Evolutionary conservation across 805 yeast genomes (phyloP).

Genomic region (Blastobotrys peoriensis): DNA sequence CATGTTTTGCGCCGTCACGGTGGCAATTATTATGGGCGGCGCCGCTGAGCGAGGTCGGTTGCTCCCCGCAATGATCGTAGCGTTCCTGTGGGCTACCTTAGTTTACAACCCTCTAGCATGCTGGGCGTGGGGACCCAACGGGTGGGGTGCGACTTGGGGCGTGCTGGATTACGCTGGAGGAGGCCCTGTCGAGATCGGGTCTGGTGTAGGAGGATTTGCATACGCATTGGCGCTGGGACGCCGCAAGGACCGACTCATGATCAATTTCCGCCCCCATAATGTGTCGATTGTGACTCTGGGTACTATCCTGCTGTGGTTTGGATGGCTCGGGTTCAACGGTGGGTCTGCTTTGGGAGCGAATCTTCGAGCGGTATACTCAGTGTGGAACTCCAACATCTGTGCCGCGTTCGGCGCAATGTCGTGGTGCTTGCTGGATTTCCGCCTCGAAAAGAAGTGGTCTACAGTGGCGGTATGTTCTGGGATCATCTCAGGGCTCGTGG

Average conservation of each 20-base stretch:
- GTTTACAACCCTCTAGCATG: conserved; percentile 93
- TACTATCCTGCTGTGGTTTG: conserved; percentile 81
- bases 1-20: conserved; percentile 86
- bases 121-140: conserved; percentile 91
- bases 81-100: conserved; percentile 82
- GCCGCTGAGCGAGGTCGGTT: conserved; percentile 90
- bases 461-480: conserved; percentile 96
- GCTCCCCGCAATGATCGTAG: conserved; percentile 73
- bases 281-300: conserved; percentile 88
- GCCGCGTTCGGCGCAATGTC: conserved; percentile 88
- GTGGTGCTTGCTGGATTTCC: conserved; percentile 86
- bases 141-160: conserved; percentile 84
- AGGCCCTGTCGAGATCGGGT: conserved; percentile 90
- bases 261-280: conserved; percentile 91
- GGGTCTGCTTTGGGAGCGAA: conserved; percentile 81
- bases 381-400: conserved; percentile 84
- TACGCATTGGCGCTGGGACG: conserved; percentile 47
- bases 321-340: conserved; percentile 96
- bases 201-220: conserved; percentile 88
- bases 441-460: conserved; percentile 86
- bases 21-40: conserved; percentile 88
- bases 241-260: conserved; percentile 66
- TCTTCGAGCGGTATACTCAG: conserved; percentile 77
- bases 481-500: conserved; percentile 89
- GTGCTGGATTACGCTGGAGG: conserved; percentile 97